Evolutionary conservation across 2,329 filamentous ascomycete genomes (phyloP).

Genomic region (Fusarium kyushuense): DNA sequence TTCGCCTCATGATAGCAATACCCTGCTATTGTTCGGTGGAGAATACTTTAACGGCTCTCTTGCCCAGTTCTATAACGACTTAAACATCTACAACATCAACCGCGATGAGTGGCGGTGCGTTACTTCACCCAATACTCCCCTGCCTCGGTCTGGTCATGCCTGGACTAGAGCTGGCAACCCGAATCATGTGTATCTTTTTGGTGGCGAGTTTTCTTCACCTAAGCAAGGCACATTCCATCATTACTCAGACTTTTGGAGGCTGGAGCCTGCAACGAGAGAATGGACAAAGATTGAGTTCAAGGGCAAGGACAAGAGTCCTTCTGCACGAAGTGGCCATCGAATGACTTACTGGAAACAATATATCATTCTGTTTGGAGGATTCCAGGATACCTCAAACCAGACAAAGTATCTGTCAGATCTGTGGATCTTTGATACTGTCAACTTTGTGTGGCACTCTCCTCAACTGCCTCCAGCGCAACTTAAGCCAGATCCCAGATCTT

Average conservation of each 20-base stretch:
- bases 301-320: constrained; percentile 81
- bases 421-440: constrained; percentile 94
- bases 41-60: constrained; percentile 95
- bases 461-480: constrained; percentile 80
- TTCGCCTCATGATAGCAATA: constrained; percentile 86
- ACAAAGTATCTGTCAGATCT: constrained; percentile 94
- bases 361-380: constrained; percentile 94
- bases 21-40: constrained; percentile 91
- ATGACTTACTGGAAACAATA: constrained; percentile 99
- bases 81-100: constrained; percentile 80
- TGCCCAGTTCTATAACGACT: constrained; percentile 77
- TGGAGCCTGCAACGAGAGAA: constrained; percentile 86
- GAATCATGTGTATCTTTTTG: constrained; percentile 89
- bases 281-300: constrained; percentile 89
- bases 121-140: constrained; percentile 89
- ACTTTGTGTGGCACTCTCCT: constrained; percentile 86
- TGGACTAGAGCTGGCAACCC: constrained; percentile 92
- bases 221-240: constrained; percentile 99
- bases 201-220: constrained; percentile 94
- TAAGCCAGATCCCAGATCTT: constrained; percentile 90
- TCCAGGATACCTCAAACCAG: constrained; percentile 95
- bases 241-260: constrained; percentile 97
- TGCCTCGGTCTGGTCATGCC: constrained; percentile 92
- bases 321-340: constrained; percentile 89
- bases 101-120: constrained; percentile 91